These are phyloP conservation scores for Helicostylum pulchrum DNA, from an alignment of 192 early-diverging fungal genomes.

Conservation along the genomic window DNA sequence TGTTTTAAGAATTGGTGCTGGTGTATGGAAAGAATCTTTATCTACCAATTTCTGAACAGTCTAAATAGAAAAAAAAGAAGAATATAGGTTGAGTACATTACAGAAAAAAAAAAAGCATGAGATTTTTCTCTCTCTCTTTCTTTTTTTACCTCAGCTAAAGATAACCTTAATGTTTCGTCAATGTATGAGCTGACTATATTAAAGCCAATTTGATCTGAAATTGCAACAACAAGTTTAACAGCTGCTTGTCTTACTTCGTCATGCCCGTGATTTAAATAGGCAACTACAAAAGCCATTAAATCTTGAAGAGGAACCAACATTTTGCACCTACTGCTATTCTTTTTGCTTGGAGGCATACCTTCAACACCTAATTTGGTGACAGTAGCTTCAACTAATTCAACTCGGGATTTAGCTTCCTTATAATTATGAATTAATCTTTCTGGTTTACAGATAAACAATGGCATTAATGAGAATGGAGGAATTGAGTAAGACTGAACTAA, in stretches of 20 bases:
- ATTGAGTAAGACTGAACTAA: constrained; percentile 11
- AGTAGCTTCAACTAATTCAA: constrained; percentile 20
- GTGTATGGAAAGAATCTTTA: constrained; percentile 1
- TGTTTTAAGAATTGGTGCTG: neutral
- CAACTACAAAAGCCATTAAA: constrained; percentile 17
- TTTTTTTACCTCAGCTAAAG: constrained; percentile 10
- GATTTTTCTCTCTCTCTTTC: neutral
- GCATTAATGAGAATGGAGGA: neutral
- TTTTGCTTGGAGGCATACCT: neutral
- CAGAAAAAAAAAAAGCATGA: neutral
- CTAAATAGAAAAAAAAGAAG: neutral
- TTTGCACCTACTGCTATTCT: neutral
- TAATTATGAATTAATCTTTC: constrained; percentile 23
- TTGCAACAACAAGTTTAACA: constrained; percentile 12
- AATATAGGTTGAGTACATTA: neutral
- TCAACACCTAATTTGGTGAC: constrained; percentile 8
- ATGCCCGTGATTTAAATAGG: constrained; percentile 15
- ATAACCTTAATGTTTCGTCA: neutral
- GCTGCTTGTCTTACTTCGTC: constrained; percentile 18
- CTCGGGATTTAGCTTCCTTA: constrained; percentile 18
- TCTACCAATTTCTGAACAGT: constrained; percentile 15
- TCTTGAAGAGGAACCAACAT: constrained; percentile 1
- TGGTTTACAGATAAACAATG: constrained; percentile 16
- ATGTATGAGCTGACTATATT: constrained; percentile 13
- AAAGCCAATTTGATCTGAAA: constrained; percentile 22